Base-by-base conservation (phyloP, 2,329 filamentous ascomycete genomes). In the Calonectria henricotiae region DNA sequence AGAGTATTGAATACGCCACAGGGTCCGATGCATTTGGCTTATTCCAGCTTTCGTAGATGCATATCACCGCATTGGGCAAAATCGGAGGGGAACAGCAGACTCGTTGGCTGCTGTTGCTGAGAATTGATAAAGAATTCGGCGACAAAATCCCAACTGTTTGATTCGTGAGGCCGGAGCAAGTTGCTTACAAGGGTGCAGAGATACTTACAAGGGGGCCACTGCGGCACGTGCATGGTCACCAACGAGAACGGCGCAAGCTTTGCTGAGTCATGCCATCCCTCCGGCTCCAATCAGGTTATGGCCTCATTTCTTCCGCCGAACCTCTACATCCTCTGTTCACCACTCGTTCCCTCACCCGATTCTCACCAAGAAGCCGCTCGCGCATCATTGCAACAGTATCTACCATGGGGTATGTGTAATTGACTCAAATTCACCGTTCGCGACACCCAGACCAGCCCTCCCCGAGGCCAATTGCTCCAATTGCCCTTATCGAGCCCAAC, bases 331-430 rank as follows among this genome's bases (percentile, higher is more conserved):
- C 74, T 77, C 74, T 70, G 43, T 73, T 75, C 69, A 76, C 71
- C 72, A 77, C 72, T 72, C 76, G 68, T 76, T 72, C 74, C 74
- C 72, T 73, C 74, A 76, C 74, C 66, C 65, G 74, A 71, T 71
- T 62, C 68, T 72, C 65, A 75, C 69, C 70, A 69, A 66, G 72
- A 68, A 74, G 68, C 65, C 67, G 71, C 67, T 49, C 73, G 68
- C 71, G 67, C 65, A 75, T 75, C 70, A 75, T 68, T 70, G 72
- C 73, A 69, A 74, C 70, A 76, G 75, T 75, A 47, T 73, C 77
- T 80, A 85, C 80, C 73, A 86, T 86, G 84, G 80, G 80, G 84
- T 86, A 81, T 73, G 83, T 75, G 47, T 65, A 78, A 77, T 78
- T 77, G 74, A 74, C 55, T 35, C 44, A 55, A 41, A 43, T n/a